These are phyloP conservation scores for Samsoniella hepiali DNA, from an alignment of 2,329 filamentous ascomycete species.

Conservation along the genomic window DNA sequence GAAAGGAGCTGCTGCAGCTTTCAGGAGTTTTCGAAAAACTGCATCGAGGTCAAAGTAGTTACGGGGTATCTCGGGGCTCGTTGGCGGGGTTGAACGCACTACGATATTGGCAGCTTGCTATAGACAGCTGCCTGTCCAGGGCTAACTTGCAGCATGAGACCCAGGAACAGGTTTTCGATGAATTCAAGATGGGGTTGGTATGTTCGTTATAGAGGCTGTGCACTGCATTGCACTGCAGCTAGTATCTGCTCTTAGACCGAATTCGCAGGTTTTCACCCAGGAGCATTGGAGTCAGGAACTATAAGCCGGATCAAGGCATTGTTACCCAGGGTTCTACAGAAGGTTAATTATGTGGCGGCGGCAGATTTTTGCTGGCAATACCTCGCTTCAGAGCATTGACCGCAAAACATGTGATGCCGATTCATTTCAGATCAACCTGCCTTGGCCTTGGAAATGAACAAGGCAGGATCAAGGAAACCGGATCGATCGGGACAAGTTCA, in stretches of 20 bases:
- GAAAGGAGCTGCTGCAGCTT: neutral
- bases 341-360: neutral
- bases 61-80: neutral
- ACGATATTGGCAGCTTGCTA: neutral
- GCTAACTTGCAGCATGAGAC: neutral
- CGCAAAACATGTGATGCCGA: neutral
- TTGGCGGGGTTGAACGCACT: neutral
- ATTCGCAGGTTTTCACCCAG: neutral
- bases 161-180: neutral
- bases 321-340: neutral
- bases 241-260: neutral
- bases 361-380: neutral
- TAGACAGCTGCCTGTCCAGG: too few relatives aligned
- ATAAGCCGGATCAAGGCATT: neutral
- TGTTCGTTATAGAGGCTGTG: neutral
- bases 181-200: neutral
- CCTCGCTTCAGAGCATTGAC: neutral
- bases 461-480: neutral
- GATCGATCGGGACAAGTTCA: neutral
- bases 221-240: neutral
- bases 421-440: neutral
- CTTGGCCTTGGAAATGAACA: neutral
- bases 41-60: neutral
- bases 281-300: neutral
- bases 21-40: neutral